phyloP scores from a whole-genome alignment of 2,329 filamentous ascomycete genomes.

The Chalara sp. region DNA sequence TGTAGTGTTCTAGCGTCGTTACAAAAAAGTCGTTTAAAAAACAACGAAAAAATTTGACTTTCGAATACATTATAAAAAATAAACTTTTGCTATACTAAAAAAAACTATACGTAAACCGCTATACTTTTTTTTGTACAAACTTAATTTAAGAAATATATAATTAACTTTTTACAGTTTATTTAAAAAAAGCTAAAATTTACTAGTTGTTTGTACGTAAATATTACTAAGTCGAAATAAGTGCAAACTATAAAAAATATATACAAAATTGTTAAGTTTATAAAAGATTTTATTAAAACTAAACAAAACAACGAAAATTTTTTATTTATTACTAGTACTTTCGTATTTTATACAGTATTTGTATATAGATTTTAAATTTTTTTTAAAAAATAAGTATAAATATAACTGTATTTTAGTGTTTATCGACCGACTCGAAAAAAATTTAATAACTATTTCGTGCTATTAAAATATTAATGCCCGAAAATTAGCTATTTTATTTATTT shows the following conservation, averaged over 20 bases:
- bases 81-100: neutral
- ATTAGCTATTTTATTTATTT: neutral
- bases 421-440: too few relatives aligned
- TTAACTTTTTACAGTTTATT: neutral
- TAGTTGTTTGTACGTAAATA: neutral
- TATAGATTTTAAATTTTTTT: too few relatives aligned
- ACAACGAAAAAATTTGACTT: neutral
- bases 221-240: neutral
- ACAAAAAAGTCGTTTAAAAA: neutral
- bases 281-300: neutral
- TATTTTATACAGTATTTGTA: too few relatives aligned
- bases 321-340: too few relatives aligned
- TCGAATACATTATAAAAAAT: neutral
- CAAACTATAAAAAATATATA: neutral
- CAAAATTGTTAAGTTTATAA: neutral
- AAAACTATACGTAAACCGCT: neutral
- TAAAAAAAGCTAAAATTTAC: neutral
- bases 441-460: too few relatives aligned
- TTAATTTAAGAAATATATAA: neutral
- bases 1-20: too few relatives aligned
- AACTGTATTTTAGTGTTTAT: too few relatives aligned
- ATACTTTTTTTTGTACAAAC: neutral
- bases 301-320: neutral
- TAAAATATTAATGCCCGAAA: too few relatives aligned
- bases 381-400: too few relatives aligned